Evolutionary conservation across 352 stramenopile genomes (phyloP).

Genomic region (Elongisporangium undulatum): DNA sequence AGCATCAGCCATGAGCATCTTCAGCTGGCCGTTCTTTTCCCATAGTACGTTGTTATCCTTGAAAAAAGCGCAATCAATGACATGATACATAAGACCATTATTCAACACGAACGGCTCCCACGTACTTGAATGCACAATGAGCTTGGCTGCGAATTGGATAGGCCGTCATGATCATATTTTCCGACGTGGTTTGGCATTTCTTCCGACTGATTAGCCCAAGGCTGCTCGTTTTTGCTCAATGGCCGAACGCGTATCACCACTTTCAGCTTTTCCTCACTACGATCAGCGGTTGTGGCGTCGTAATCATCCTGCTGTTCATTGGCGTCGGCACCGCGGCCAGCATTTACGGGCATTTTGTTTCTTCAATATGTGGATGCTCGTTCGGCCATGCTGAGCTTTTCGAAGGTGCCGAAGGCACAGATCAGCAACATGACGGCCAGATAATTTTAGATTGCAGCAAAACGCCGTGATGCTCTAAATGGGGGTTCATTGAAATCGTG

Average conservation of each 20-base stretch:
- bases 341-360: neutral
- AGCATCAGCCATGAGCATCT: slow-evolving; percentile 46
- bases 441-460: neutral
- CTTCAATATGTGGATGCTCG: neutral
- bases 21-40: slow-evolving; percentile 67
- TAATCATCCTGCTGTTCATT: neutral
- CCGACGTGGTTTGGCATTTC: neutral
- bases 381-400: neutral
- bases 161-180: neutral
- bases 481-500: neutral
- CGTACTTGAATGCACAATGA: slow-evolving; percentile 33
- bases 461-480: neutral
- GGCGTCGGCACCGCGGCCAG: neutral
- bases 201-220: slow-evolving; percentile 19
- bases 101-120: neutral
- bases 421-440: neutral
- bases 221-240: slow-evolving; percentile 41
- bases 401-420: neutral
- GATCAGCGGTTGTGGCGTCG: neutral
- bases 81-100: neutral
- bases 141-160: slow-evolving; percentile 4
- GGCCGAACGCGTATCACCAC: slow-evolving; percentile 57
- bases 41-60: slow-evolving; percentile 43
- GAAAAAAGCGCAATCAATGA: neutral
- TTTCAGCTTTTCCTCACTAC: slow-evolving; percentile 48